Percentiles rank a stretch among this genome's conserved stretches.
phyloP scores from a whole-genome alignment of 306 rosid species.

The Trifolium subterraneum region DNA sequence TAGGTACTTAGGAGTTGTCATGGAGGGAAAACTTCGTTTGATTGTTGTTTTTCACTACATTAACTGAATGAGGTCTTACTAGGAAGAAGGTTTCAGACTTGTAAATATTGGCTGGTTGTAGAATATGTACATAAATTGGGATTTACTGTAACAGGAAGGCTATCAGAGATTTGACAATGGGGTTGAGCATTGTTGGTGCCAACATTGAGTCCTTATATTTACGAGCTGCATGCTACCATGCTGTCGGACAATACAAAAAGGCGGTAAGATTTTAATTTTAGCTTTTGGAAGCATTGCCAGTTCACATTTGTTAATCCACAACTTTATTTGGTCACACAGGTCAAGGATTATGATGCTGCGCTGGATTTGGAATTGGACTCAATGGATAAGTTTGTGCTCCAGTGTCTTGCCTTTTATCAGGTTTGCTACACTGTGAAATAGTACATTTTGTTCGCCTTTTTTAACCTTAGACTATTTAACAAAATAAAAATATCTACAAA shows the following conservation, averaged over 20 bases:
- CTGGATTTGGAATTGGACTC: slow-evolving; percentile 95
- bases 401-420: slow-evolving; percentile 91
- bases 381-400: slow-evolving; percentile 83
- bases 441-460: background rate
- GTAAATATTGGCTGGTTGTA: slow-evolving; percentile 23
- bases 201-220: slow-evolving; percentile 86
- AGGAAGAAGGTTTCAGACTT: background rate
- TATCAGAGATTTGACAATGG: slow-evolving; percentile 79
- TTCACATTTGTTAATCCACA: slow-evolving; percentile 38
- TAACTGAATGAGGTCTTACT: slow-evolving; percentile 30
- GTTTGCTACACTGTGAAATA: slow-evolving; percentile 48
- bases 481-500: slow-evolving; percentile 9
- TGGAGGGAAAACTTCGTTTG: background rate
- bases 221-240: slow-evolving; percentile 96
- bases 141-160: slow-evolving; percentile 74
- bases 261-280: slow-evolving; percentile 61
- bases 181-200: slow-evolving; percentile 72
- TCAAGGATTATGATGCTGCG: slow-evolving; percentile 94
- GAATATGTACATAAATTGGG: slow-evolving; percentile 38
- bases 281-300: slow-evolving; percentile 29
- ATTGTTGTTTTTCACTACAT: slow-evolving; percentile 2
- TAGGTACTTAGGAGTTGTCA: slow-evolving; percentile 22
- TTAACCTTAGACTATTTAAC: background rate
- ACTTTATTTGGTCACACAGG: slow-evolving; percentile 59
- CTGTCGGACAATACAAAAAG: slow-evolving; percentile 81